These are phyloP conservation scores for Globisporangium abappressorium DNA, from an alignment of 352 stramenopile species.

Conservation along the genomic window DNA sequence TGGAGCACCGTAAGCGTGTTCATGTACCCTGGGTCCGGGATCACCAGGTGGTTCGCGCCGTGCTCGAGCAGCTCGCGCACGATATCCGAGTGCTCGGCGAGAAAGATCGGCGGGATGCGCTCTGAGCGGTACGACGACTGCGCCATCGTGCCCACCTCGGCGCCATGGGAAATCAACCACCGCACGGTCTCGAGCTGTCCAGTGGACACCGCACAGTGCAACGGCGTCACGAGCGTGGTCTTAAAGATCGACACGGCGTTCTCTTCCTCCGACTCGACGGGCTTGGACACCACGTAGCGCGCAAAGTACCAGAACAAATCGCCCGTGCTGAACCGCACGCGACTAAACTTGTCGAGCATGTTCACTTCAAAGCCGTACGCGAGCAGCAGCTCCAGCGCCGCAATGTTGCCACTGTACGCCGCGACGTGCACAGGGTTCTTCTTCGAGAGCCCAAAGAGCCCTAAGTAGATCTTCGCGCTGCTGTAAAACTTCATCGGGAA, in stretches of 20 bases:
- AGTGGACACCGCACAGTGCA: slow-evolving; percentile 77
- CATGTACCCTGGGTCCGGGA: slow-evolving; percentile 76
- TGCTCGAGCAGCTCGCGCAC: slow-evolving; percentile 60
- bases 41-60: slow-evolving; percentile 58
- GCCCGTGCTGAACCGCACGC: slow-evolving; percentile 75
- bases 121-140: slow-evolving; percentile 69
- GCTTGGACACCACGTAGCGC: slow-evolving; percentile 61
- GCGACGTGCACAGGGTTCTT: slow-evolving; percentile 84
- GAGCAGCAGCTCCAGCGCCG: slow-evolving; percentile 55
- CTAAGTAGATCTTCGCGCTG: slow-evolving; percentile 43
- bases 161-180: slow-evolving; percentile 67
- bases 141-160: slow-evolving; percentile 43
- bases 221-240: slow-evolving; percentile 75
- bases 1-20: slow-evolving; percentile 81
- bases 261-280: slow-evolving; percentile 49
- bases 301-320: slow-evolving; percentile 84
- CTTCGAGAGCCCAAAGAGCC: slow-evolving; percentile 56
- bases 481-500: slow-evolving; percentile 63
- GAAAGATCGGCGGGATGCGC: slow-evolving; percentile 71
- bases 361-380: slow-evolving; percentile 56
- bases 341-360: slow-evolving; percentile 73
- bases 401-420: slow-evolving; percentile 70
- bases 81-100: slow-evolving; percentile 64
- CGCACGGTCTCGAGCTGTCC: slow-evolving; percentile 64
- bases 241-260: slow-evolving; percentile 76